Conservation (phyloP, 495 filamentous ascomycete genomes). For the Penicillium daleae region DNA sequence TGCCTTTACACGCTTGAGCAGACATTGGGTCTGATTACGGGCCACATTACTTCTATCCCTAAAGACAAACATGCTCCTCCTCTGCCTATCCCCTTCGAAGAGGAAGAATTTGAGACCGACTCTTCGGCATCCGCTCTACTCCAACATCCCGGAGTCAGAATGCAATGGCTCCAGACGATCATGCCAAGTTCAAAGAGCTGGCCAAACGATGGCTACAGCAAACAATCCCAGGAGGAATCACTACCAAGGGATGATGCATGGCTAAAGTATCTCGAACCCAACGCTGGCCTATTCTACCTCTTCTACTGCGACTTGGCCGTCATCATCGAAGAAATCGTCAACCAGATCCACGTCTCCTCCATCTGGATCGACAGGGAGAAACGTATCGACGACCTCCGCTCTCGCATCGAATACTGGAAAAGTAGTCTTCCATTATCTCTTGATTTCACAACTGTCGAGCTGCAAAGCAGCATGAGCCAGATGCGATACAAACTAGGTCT, state of each 20-base stretch:
- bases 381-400: slow-evolving; percentile 17
- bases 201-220: neutral
- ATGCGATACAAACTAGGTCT: slow-evolving; percentile 40
- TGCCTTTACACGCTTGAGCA: slow-evolving; percentile 61
- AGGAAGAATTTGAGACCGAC: neutral
- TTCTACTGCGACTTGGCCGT: slow-evolving; percentile 55
- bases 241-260: neutral
- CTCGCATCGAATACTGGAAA: slow-evolving; percentile 3
- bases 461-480: neutral
- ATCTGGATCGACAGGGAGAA: slow-evolving; percentile 43
- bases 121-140: slow-evolving; percentile 1
- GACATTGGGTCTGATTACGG: slow-evolving; percentile 59
- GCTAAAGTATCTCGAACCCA: neutral
- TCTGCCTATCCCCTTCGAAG: slow-evolving; percentile 4
- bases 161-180: neutral
- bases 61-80: slow-evolving; percentile 44
- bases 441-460: neutral
- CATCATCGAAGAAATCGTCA: slow-evolving; percentile 42
- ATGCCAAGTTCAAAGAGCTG: slow-evolving; percentile 1
- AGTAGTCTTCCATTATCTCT: neutral
- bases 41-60: slow-evolving; percentile 57
- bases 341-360: slow-evolving; percentile 1
- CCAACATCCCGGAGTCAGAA: neutral
- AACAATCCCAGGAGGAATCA: neutral
- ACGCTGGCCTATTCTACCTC: slow-evolving; percentile 4